Evolutionary conservation across 306 rosid genomes (phyloP).

Genomic region (Boehmeria nivea): DNA sequence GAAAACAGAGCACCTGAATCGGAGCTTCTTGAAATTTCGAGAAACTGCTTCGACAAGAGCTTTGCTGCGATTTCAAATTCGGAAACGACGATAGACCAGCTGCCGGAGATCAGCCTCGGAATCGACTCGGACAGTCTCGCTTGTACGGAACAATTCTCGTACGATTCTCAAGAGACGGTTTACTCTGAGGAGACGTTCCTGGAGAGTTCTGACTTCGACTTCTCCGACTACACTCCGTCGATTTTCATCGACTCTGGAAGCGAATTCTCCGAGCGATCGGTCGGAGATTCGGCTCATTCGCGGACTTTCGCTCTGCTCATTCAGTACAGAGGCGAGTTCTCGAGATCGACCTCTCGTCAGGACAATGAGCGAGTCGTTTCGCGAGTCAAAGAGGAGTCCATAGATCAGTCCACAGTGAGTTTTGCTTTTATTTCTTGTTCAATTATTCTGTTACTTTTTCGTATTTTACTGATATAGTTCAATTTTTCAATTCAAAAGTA

Average conservation of each 20-base stretch:
- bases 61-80: constrained; percentile 29
- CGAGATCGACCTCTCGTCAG: constrained; percentile 22
- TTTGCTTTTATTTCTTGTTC: constrained; percentile 1
- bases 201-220: constrained; percentile 44
- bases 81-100: constrained; percentile 45
- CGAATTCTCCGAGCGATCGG: constrained; percentile 69
- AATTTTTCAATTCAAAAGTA: constrained; percentile 29
- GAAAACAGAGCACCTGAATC: too few species aligned
- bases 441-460: background rate
- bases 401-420: constrained; percentile 39
- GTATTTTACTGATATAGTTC: constrained; percentile 1
- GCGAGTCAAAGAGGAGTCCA: constrained; percentile 27
- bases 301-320: constrained; percentile 48
- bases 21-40: constrained; percentile 29
- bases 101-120: constrained; percentile 25
- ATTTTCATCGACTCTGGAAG: constrained; percentile 67
- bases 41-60: constrained; percentile 23
- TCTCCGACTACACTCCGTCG: constrained; percentile 59
- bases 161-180: constrained; percentile 41
- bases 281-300: constrained; percentile 54
- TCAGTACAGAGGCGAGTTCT: constrained; percentile 53
- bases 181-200: constrained; percentile 47
- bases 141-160: constrained; percentile 60
- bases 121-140: constrained; percentile 48
- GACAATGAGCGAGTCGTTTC: constrained; percentile 14